These are phyloP conservation scores for Austroboletus novae-zelandiae DNA, from an alignment of 1,284 basidiomycete genomes.

Conservation along the genomic window DNA sequence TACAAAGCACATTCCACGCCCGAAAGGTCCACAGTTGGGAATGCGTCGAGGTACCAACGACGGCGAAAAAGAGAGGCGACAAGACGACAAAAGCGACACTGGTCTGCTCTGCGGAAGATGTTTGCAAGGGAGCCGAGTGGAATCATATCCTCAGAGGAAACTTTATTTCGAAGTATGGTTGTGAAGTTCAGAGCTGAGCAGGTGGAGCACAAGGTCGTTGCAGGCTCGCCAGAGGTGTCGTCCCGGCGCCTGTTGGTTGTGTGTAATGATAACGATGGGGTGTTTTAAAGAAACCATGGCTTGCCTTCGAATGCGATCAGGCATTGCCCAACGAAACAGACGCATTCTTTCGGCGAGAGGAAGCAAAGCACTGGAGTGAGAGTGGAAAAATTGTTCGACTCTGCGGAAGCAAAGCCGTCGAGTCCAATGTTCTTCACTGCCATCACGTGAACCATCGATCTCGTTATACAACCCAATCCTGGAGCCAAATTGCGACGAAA, in stretches of 20 bases:
- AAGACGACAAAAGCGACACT: not conserved
- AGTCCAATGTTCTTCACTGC: too few relatives aligned
- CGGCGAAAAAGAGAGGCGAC: not conserved
- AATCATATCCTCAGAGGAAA: not conserved
- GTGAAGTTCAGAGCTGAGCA: not conserved
- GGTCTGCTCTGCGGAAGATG: not conserved
- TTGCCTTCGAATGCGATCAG: not conserved
- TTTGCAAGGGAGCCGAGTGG: not conserved
- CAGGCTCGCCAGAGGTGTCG: not conserved
- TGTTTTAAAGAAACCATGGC: not conserved
- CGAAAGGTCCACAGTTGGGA: not conserved
- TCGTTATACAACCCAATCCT: conserved; percentile 1
- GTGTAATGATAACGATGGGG: not conserved
- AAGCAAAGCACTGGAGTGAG: too few relatives aligned
- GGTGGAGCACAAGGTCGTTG: not conserved
- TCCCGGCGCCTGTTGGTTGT: not conserved
- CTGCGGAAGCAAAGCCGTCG: too few relatives aligned
- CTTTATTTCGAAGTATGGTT: not conserved
- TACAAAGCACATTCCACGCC: not conserved
- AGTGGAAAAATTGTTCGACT: not conserved
- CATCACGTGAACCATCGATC: too few relatives aligned
- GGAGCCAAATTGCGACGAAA: conserved; percentile 6
- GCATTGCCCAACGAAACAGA: not conserved
- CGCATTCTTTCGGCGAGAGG: not conserved
- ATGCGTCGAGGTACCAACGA: not conserved